phyloP scores from a whole-genome alignment of 306 rosid genomes.

The Psophocarpus tetragonolobus region DNA sequence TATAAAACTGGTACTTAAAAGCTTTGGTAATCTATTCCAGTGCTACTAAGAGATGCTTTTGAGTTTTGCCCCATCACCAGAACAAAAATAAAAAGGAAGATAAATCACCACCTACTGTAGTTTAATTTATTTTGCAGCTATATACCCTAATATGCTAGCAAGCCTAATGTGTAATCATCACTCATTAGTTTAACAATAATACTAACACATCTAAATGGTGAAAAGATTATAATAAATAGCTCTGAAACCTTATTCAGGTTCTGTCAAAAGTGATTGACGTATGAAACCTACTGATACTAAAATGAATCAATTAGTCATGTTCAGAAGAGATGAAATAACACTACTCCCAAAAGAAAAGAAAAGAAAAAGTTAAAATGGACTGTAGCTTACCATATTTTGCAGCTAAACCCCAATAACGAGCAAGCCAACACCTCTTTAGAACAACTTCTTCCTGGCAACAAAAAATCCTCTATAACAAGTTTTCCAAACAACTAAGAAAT shows the following conservation, averaged over 20 bases:
- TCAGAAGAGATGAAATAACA: conserved; percentile 8
- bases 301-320: conserved; percentile 12
- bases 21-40: conserved; percentile 9
- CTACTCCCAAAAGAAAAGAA: conserved; percentile 10
- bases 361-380: conserved; percentile 15
- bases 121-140: conserved; percentile 19
- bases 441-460: conserved; percentile 94
- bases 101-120: conserved; percentile 1
- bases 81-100: conserved; percentile 23
- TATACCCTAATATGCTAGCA: neutral
- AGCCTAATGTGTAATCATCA: neutral
- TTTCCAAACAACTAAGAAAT: conserved; percentile 26
- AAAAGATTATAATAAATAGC: neutral
- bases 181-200: neutral
- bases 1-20: conserved; percentile 27
- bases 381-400: conserved; percentile 68
- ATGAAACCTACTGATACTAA: conserved; percentile 24
- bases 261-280: neutral
- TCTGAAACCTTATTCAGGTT: conserved; percentile 2
- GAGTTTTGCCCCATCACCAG: conserved; percentile 12
- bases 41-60: conserved; percentile 11
- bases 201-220: conserved; percentile 8
- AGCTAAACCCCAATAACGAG: conserved; percentile 98
- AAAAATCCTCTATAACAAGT: conserved; percentile 25
- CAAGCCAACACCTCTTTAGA: conserved; percentile 99